Percentiles rank a stretch among this genome's conserved stretches.
These are phyloP conservation scores for Gossypium laxum DNA, from an alignment of 441 rosid genomes.

Conservation along the genomic window DNA sequence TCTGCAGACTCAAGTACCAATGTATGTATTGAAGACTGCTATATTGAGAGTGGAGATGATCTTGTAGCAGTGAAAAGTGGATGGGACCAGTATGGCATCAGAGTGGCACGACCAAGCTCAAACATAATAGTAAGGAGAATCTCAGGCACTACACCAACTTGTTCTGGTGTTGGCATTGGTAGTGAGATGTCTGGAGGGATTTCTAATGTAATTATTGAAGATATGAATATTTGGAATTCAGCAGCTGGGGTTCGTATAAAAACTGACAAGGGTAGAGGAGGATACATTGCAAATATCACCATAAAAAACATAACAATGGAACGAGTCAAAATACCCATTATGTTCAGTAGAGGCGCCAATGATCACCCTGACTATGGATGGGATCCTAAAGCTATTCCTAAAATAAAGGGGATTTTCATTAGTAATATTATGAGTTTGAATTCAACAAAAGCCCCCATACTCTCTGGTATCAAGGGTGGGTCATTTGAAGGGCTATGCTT, in stretches of 20 bases:
- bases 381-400: constrained; percentile 70
- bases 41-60: constrained; percentile 87
- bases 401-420: constrained; percentile 50
- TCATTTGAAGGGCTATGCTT: constrained; percentile 57
- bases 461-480: constrained; percentile 60
- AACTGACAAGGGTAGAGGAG: constrained; percentile 85
- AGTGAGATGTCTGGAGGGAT: constrained; percentile 99
- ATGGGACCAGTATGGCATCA: constrained; percentile 88
- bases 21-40: constrained; percentile 82
- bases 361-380: constrained; percentile 81
- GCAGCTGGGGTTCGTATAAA: constrained; percentile 82
- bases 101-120: constrained; percentile 67
- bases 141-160: constrained; percentile 80
- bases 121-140: constrained; percentile 59
- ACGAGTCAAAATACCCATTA: constrained; percentile 69
- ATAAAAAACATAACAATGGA: constrained; percentile 50
- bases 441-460: constrained; percentile 60
- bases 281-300: constrained; percentile 57
- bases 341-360: constrained; percentile 70
- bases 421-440: constrained; percentile 50
- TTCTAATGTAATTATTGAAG: constrained; percentile 50
- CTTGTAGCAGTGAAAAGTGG: constrained; percentile 92
- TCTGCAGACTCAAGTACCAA: constrained; percentile 66
- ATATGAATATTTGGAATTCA: constrained; percentile 69
- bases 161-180: constrained; percentile 88